Evolutionary conservation across 2,329 filamentous ascomycete genomes (phyloP).

Genomic region (Penicillium sp.): DNA sequence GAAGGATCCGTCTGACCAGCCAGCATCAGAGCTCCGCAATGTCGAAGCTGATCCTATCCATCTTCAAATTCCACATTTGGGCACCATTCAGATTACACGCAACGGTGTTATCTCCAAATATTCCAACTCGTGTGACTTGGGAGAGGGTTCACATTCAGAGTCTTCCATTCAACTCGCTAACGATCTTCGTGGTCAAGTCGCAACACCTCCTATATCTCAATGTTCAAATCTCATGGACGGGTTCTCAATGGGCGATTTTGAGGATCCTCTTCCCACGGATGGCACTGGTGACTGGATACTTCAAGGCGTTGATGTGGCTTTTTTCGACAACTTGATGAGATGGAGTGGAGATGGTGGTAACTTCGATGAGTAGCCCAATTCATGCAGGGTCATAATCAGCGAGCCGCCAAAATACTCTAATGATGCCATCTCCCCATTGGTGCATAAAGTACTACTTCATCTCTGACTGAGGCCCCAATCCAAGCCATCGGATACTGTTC

Average conservation of each 20-base stretch:
- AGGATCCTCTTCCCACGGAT: neutral
- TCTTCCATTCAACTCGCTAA: neutral
- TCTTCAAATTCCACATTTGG: neutral
- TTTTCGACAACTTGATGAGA: neutral
- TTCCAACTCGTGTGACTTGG: neutral
- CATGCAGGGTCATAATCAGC: too few species aligned
- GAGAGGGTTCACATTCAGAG: neutral
- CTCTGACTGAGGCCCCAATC: too few species aligned
- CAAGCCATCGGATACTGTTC: too few species aligned
- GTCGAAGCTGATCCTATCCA: neutral
- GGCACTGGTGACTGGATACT: neutral
- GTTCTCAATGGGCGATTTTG: neutral
- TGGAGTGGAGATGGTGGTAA: neutral
- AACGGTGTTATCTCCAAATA: neutral
- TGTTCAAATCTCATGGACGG: neutral
- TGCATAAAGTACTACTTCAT: too few species aligned
- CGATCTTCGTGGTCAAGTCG: neutral
- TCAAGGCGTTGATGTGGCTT: neutral
- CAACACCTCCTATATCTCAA: neutral
- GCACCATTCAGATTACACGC: neutral
- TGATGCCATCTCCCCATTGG: too few species aligned
- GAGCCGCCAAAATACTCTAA: too few species aligned
- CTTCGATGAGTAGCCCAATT: neutral
- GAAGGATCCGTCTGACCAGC: neutral
- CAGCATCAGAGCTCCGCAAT: too few species aligned